Evolutionary conservation across 1,284 basidiomycete genomes (phyloP).

Genomic region (Apiotrichum montevideense): DNA sequence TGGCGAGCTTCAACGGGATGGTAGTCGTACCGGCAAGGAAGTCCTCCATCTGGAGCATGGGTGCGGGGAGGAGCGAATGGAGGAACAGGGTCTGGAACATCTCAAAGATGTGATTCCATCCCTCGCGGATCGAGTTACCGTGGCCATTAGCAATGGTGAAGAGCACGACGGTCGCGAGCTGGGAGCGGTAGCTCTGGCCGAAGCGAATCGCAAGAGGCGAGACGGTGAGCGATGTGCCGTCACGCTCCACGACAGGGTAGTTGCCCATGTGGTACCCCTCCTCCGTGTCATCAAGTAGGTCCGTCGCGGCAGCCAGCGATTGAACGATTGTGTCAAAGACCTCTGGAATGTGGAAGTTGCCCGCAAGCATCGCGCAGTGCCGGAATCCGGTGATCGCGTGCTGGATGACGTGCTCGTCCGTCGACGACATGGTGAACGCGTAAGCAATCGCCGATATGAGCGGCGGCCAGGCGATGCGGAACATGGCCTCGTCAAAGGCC

Average conservation of each 20-base stretch:
- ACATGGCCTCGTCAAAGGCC: slow-evolving; percentile 86
- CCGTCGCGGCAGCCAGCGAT: slow-evolving; percentile 82
- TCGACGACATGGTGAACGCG: slow-evolving; percentile 82
- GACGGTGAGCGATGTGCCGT: slow-evolving; percentile 79
- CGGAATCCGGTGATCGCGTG: slow-evolving; percentile 89
- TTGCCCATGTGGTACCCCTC: slow-evolving; percentile 65
- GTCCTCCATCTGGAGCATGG: slow-evolving; percentile 94
- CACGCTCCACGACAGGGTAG: slow-evolving; percentile 88
- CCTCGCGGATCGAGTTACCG: slow-evolving; percentile 86
- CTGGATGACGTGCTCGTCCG: slow-evolving; percentile 95
- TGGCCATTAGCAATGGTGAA: slow-evolving; percentile 98
- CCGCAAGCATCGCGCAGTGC: slow-evolving; percentile 90
- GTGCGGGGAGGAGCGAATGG: slow-evolving; percentile 78
- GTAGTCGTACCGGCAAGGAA: slow-evolving; percentile 82
- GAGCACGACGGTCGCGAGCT: slow-evolving; percentile 91
- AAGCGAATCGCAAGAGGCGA: slow-evolving; percentile 89
- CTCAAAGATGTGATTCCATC: slow-evolving; percentile 95
- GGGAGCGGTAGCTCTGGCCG: slow-evolving; percentile 91
- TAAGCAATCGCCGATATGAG: slow-evolving; percentile 85
- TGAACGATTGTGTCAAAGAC: slow-evolving; percentile 95
- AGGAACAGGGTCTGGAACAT: slow-evolving; percentile 96
- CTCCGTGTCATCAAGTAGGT: slow-evolving; percentile 66
- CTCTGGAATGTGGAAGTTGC: slow-evolving; percentile 80
- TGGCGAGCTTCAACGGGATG: slow-evolving; percentile 75
- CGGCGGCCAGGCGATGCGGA: slow-evolving; percentile 83